phyloP scores from a whole-genome alignment of 176 grass and related monocot species.

The Zoysia japonica region DNA sequence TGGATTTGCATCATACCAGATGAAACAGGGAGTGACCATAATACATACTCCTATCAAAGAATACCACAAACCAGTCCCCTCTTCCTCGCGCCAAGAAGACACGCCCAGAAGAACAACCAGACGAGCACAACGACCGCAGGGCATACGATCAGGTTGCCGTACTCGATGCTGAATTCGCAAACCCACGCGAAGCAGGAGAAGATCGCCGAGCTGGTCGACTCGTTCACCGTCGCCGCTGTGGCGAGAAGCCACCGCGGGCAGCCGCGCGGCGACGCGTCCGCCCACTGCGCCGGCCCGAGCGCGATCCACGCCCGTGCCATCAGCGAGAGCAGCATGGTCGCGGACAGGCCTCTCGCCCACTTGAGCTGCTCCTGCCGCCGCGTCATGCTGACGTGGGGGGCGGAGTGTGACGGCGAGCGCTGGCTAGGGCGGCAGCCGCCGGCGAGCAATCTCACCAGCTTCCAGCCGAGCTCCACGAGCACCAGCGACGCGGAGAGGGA shows the following conservation, averaged over 20 bases:
- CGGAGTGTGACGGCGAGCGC: too few species aligned
- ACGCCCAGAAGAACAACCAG: conserved; percentile 1
- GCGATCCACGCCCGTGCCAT: conserved; percentile 45
- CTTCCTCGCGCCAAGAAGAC: conserved; percentile 6
- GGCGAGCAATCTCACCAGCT: conserved; percentile 22
- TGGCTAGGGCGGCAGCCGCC: background rate
- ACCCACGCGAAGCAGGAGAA: conserved; percentile 28
- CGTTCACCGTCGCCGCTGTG: background rate
- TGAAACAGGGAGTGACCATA: background rate
- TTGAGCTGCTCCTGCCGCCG: conserved; percentile 39
- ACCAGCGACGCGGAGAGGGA: conserved; percentile 26
- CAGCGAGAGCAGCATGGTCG: conserved; percentile 45
- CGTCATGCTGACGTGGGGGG: background rate
- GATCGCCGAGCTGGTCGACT: background rate
- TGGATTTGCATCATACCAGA: background rate
- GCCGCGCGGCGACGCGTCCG: background rate
- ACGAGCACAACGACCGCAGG: conserved; percentile 18
- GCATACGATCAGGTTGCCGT: conserved; percentile 21
- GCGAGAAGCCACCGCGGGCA: conserved; percentile 24
- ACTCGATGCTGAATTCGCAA: conserved; percentile 2
- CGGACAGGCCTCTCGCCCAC: conserved; percentile 39
- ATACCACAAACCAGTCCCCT: background rate
- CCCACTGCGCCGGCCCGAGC: conserved; percentile 40
- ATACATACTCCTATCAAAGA: background rate
- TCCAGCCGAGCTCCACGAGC: conserved; percentile 40